Evolutionary conservation across 345 rosid genomes (phyloP).

Genomic region (Ricinus communis): DNA sequence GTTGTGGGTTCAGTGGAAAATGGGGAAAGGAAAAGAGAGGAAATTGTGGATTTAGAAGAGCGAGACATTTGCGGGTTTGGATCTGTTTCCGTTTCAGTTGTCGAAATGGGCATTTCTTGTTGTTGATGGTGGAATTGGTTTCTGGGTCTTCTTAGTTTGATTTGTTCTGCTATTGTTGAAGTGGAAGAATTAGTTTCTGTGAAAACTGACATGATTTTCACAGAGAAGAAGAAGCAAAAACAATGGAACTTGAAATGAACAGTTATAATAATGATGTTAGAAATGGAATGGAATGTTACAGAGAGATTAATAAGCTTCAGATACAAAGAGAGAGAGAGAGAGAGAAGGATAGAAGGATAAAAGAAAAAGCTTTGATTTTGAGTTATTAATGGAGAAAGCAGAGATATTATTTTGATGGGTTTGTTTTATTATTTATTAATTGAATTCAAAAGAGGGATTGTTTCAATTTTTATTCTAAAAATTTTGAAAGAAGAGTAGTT

Average conservation of each 20-base stretch:
- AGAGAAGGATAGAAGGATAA: no score
- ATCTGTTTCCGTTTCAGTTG: constrained; percentile 26
- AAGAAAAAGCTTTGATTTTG: background rate
- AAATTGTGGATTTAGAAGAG: constrained; percentile 44
- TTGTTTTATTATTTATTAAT: background rate
- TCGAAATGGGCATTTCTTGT: background rate
- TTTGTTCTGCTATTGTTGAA: constrained; percentile 47
- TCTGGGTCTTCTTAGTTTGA: constrained; percentile 51
- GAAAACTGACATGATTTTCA: constrained; percentile 46
- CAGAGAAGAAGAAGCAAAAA: background rate
- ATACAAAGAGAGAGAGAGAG: constrained; percentile 10
- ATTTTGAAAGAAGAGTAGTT: constrained; percentile 14
- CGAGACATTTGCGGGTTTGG: constrained; percentile 39
- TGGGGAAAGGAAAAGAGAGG: constrained; percentile 49
- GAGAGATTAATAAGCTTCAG: background rate
- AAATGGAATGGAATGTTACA: background rate
- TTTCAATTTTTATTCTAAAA: no score
- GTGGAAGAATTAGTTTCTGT: constrained; percentile 31
- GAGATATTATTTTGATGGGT: constrained; percentile 1
- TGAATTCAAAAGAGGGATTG: background rate
- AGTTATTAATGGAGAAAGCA: constrained; percentile 2
- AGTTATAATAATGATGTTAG: background rate
- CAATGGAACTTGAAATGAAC: background rate
- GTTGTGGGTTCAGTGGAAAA: constrained; percentile 26
- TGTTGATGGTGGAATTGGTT: constrained; percentile 32